Evolutionary conservation across 1,139 yeast species (phyloP), one percentile per base, ranked within the genome.

Genomic region (Candida tetrigidarum): DNA sequence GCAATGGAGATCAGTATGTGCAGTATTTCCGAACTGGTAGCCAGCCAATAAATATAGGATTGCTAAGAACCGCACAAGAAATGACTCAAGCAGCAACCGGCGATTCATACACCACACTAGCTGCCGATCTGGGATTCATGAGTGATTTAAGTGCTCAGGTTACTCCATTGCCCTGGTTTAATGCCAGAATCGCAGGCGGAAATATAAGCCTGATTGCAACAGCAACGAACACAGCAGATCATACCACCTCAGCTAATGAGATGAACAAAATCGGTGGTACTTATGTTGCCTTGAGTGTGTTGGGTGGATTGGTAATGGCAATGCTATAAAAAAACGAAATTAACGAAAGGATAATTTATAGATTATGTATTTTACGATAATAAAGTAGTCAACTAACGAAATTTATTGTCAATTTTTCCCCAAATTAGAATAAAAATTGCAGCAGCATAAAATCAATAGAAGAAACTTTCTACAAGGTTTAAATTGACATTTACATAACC

Each of bases 91-190:
- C 26, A 6, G 40, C 45, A 3, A 66, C 67, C 52, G 73, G 70
- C 51, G 70, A 69, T 50, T 56, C 62, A 5, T 59, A 69, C 56
- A 69, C 75, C 32, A 67, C 76, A 11, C 51, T 69, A 46, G 57
- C 69, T 48, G 56, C 60, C 25, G 53, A 59, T 42, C 37, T 29
- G 35, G 45, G 14, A 11, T 25, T 49, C 11, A 42, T 45, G 40
- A 15, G 16, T 12, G 50, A 60, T 15, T 49, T 71, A 38, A 62
- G 58, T 42, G 43, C 56, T 4, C 66, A 60, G 49, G 75, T 71
- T 22, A 60, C 70, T 22, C 52, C 59, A 28, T 63, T 71, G 49
- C 74, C 73, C 15, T 71, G 77, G 76, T 60, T 58, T 44, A 48
- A 43, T 10, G 37, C 40, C 18, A 50, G 64, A 49, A 39, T 59